Evolutionary conservation across 2,329 filamentous ascomycete genomes (phyloP), one percentile per base, ranked within the genome.

Genomic region (Fusarium albidum): DNA sequence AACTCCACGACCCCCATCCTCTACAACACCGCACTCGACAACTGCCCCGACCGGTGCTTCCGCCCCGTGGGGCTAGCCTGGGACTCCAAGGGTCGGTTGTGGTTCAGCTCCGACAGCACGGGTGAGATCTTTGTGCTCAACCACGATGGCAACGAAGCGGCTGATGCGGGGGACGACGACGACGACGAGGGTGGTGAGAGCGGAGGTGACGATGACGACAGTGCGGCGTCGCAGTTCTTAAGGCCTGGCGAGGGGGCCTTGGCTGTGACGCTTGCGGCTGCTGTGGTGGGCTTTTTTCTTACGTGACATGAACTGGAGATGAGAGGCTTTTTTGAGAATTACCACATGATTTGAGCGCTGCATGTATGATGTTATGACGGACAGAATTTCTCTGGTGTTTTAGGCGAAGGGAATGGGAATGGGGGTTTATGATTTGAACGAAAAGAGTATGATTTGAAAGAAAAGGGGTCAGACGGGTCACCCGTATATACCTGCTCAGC

Each of bases 91-190:
- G 83, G 80, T 8, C 74, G 86, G 7, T 71, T 90, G 9, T 90
- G 82, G 71, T 81, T 89, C 75, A 82, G 76, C 50, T 85, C 80
- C 5, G 87, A 90, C 68, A 68, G 77, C 12, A 86, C 85, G 1
- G 87, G 86, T 6, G 87, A 90, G 75, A 80, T 90, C 34, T 89
- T 82, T 61, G 80, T 89, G 5, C 66, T 85, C 32, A 25, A 50
- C 15, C 39, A 33, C 6, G 45, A 48, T 18, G 39, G 35, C 33
- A 50, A 47, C 29, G 31, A 45, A 3, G 40, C 27, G 14, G 49
- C 47, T 21, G 52, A 55, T 21, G 38, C 42, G 9, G 48, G 37
- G 8, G 61, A 40, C 33, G 37, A 18, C 21, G 18, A 37, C 5
- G 21, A 31, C 11, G 40, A 21, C 6, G 58, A 46, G 3, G 15